Percentiles rank a stretch among this genome's conserved stretches.
Conservation (phyloP, 2,329 filamentous ascomycete genomes). For the Penicillium occitanis region DNA sequence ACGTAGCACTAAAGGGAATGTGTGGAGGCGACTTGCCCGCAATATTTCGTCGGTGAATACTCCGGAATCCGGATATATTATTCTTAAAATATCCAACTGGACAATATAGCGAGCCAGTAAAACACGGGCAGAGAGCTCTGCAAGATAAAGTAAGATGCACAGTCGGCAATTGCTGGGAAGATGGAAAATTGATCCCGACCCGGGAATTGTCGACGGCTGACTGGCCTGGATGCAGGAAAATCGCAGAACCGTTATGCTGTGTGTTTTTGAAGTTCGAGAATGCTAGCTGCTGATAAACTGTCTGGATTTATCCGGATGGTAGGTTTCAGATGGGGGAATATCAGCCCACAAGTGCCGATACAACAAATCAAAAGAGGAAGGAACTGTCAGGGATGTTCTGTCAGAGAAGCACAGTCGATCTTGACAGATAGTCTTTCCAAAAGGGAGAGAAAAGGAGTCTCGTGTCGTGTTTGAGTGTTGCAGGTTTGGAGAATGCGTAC, state of each 20-base stretch:
- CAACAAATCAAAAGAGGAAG: background rate
- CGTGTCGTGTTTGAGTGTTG: background rate
- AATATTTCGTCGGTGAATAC: constrained; percentile 4
- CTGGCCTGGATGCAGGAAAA: background rate
- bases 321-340: background rate
- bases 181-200: background rate
- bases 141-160: background rate
- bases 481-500: background rate
- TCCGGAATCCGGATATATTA: background rate
- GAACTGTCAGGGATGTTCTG: background rate
- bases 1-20: background rate
- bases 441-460: background rate
- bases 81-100: background rate
- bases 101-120: background rate
- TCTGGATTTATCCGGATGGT: background rate
- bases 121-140: background rate
- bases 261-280: background rate
- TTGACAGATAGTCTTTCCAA: background rate
- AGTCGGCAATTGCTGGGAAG: background rate
- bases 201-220: background rate
- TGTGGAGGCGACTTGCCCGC: constrained; percentile 1
- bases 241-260: background rate
- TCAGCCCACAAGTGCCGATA: background rate
- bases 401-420: background rate
- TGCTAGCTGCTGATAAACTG: background rate